Base-by-base conservation (phyloP, 768 basidiomycete genomes). In the Mycena leptocephala region DNA sequence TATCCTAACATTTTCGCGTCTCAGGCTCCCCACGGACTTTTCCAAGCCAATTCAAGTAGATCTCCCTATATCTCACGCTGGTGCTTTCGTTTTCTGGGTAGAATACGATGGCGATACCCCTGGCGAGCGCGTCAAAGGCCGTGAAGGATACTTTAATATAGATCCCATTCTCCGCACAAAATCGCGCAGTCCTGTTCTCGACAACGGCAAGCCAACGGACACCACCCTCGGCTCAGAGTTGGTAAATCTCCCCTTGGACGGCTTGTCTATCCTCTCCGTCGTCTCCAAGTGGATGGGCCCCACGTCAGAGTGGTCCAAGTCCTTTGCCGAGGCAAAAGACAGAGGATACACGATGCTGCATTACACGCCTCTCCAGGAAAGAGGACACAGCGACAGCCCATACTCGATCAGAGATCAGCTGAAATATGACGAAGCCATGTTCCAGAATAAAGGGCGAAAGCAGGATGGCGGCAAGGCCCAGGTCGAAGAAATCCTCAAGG, bases 251-350 rank as follows among this genome's bases (percentile, higher is more conserved):
- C 95, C 97, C 2, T 89, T 99, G 53, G 95, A 98, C 82, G 97
- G 95, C 20, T 89, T 99, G 10, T 92, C 95, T 39, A 94, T 99
- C 81, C 87, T 99, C 70, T 97, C 96, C 6, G 89, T 98, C 46
- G 93, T 99, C 56, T 98, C 97, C 2, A 99, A 99, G 84, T 99
- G 98, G 98, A 98, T 99, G 96, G 98, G 97, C 2, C 90, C 94
- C 1, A 84, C 96, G 41, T 84, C 87, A 14, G 88, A 93, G 35
- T 99, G 98, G 98, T 88, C 86, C 55, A 88, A 89, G 4, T 92
- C 96, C 82, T 95, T 98, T 78, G 89, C 90, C 62, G 96, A 97
- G 85, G 95, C 96, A 14, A 92, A 93, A 66, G 90, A 95, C 67
- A 89, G 98, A 61, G 98, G 98, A 1, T 99, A 99, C 88, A 99